Percentiles rank a stretch among this genome's conserved stretches.
Conservation (phyloP, 2,329 filamentous ascomycete species). For the Diplodia corticola region DNA sequence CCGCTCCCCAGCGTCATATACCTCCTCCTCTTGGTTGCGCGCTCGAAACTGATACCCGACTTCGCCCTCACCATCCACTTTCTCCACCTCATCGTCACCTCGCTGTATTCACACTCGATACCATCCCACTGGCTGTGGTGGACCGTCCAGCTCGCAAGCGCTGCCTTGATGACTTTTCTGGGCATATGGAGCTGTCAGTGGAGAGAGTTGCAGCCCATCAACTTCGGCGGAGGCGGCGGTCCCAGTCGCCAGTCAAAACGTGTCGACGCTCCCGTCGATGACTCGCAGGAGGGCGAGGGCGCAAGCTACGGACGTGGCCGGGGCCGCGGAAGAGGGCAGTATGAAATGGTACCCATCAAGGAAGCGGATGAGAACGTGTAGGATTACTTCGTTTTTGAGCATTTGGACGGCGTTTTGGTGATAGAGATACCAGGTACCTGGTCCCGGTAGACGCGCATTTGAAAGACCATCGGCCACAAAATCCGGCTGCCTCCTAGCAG, state of each 20-base stretch:
- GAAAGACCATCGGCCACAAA: not conserved
- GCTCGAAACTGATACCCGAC: constrained; percentile 92
- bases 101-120: constrained; percentile 73
- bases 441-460: not conserved
- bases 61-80: constrained; percentile 88
- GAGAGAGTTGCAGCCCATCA: constrained; percentile 84
- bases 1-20: constrained; percentile 67
- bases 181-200: constrained; percentile 92
- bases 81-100: constrained; percentile 75
- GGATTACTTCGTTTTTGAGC: constrained; percentile 28
- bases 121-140: constrained; percentile 87
- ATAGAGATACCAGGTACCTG: constrained; percentile 23
- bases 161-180: constrained; percentile 64
- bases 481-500: not conserved
- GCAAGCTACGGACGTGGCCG: constrained; percentile 42
- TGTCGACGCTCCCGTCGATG: constrained; percentile 26
- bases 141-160: constrained; percentile 64
- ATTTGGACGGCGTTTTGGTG: constrained; percentile 33
- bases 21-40: constrained; percentile 78
- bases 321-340: constrained; percentile 47
- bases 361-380: constrained; percentile 40
- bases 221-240: constrained; percentile 66
- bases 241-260: constrained; percentile 26
- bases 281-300: constrained; percentile 35
- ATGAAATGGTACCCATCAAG: constrained; percentile 51